Base-by-base conservation (phyloP, 2,329 filamentous ascomycete genomes). In the Ophiobolus disseminans region DNA sequence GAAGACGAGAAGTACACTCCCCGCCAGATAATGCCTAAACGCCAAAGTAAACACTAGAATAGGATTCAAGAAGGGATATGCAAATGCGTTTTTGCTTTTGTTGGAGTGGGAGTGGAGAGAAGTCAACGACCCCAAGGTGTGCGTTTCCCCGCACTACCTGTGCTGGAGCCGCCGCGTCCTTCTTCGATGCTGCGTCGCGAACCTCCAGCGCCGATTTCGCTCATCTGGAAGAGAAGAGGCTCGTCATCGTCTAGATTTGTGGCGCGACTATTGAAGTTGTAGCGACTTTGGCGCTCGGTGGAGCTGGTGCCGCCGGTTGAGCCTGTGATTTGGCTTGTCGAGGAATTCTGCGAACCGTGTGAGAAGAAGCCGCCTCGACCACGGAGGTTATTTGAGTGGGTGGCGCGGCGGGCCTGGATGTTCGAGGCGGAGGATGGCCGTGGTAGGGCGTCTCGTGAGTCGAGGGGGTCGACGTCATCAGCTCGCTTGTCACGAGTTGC, bases 181-280 rank as follows among this genome's bases (percentile, higher is more conserved):
- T 73, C 72, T 45, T 74, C 72, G 7, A 74, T 55, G 42, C 72
- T 74, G 34, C 71, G 66, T 4, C 72, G 58, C 8, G 67, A 69
- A 6, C 63, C 66, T 9, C 65, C 66, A 4, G 63, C 55, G 57
- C 85, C 85, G 65, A 89, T 82, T 69, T 90, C 87, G 26, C 85
- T 88, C 78, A 90, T 84, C 55, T 87, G 85, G 69, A 90, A 90
- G 8, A 90, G 78, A 8, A 90, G 70, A 0, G 85, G 86, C 62
- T 90, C 87, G 45, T 89, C 87, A 50, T 88, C 85, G 19, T 83
- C 78, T 7, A 61, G 30, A n/a, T 75, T 71, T 0, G 68, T 71
- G 13, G 67, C 58, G 17, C 75, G 72, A 31, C 77, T 75, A 0
- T 75, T 72, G 37, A 77, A 76, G 46, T 77, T 80, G 46, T 78